Evolutionary conservation across 1,284 basidiomycete genomes (phyloP).

Genomic region (Xanthoconium separans): DNA sequence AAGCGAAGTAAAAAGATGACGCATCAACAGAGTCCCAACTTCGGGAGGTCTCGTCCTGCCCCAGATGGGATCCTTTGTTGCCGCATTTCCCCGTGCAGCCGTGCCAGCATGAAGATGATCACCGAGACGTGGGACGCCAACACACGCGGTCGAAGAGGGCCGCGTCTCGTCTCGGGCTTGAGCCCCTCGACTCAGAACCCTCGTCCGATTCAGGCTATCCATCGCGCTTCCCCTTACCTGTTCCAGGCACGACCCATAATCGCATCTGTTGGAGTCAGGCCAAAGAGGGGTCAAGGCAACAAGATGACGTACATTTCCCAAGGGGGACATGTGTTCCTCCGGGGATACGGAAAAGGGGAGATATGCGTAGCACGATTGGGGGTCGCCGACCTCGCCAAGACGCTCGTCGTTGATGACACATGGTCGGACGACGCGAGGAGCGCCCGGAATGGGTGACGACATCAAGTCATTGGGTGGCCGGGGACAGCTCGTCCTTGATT

Average conservation of each 20-base stretch:
- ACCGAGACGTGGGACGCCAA: background rate
- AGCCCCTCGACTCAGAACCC: background rate
- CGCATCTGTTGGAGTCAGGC: background rate
- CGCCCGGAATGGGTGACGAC: no score
- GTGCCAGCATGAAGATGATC: no score
- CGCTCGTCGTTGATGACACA: background rate
- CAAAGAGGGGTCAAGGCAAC: background rate
- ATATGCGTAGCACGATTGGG: background rate
- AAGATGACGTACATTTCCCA: constrained; percentile 10
- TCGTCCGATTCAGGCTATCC: constrained; percentile 4
- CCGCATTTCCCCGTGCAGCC: no score
- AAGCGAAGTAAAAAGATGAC: constrained; percentile 15
- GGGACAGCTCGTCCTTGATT: no score
- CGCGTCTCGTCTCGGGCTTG: background rate
- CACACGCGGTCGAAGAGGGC: background rate
- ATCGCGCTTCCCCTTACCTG: constrained; percentile 1
- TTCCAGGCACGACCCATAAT: background rate
- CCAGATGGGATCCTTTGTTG: background rate
- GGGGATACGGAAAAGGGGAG: constrained; percentile 5
- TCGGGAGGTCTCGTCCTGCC: background rate
- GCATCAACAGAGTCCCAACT: background rate
- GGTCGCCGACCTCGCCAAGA: background rate
- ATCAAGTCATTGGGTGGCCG: no score
- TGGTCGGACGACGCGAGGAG: no score
- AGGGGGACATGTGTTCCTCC: background rate